Conservation (phyloP, 805 yeast genomes). For the Lipomyces lipofer region DNA sequence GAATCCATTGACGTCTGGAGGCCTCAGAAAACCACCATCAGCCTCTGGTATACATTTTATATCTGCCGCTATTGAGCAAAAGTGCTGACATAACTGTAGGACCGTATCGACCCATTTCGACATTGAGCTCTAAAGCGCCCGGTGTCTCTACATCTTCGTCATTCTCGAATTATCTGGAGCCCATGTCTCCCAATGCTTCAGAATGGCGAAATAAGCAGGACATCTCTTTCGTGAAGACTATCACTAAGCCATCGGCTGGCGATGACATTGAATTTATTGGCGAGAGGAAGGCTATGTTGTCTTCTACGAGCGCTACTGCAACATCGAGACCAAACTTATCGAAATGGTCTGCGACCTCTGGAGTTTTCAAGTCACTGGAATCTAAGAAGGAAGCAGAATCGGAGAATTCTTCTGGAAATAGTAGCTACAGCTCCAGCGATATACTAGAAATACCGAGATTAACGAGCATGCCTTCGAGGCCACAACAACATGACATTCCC, state of each 20-base stretch:
- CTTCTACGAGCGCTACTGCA: too few relatives aligned
- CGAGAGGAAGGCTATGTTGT: too few relatives aligned
- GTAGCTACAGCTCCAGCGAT: too few relatives aligned
- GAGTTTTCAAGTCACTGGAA: too few relatives aligned
- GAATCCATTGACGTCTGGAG: constrained; percentile 19
- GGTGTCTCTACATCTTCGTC: background rate
- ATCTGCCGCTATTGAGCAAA: background rate
- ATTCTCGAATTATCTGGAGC: constrained; percentile 16
- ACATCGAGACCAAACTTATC: too few relatives aligned
- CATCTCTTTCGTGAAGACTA: background rate
- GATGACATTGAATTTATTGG: constrained; percentile 6
- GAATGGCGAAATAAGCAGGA: constrained; percentile 9
- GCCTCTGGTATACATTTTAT: constrained; percentile 2
- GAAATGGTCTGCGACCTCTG: too few relatives aligned
- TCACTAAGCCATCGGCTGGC: background rate
- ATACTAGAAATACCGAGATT: constrained; percentile 3
- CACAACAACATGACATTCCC: background rate
- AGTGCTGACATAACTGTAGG: background rate
- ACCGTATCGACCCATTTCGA: constrained; percentile 8
- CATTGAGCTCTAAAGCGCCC: constrained; percentile 1
- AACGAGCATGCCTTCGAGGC: background rate
- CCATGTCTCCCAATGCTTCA: constrained; percentile 22
- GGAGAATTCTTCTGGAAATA: too few relatives aligned
- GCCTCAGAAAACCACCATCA: constrained; percentile 8
- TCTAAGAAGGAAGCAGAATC: too few relatives aligned